A percentile compares a stretch with the other conserved stretches of the same genome.
Conservation (phyloP, 2,329 filamentous ascomycete genomes). For the Coniochaeta sp. region DNA sequence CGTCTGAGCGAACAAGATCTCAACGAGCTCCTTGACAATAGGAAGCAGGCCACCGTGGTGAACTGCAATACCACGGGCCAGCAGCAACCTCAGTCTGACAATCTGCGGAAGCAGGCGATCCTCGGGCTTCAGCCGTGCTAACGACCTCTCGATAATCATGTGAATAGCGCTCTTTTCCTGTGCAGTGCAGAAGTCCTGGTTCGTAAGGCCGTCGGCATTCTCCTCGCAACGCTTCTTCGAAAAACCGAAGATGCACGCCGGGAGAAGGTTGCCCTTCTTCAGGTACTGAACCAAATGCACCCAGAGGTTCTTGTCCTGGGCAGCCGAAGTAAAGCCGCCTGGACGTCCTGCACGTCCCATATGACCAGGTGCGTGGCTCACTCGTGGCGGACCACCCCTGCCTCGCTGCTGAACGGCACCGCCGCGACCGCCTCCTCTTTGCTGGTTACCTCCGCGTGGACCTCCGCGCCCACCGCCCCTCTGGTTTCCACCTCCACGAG, state of each 20-base stretch:
- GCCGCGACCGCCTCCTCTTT: constrained; percentile 39
- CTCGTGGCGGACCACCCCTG: constrained; percentile 50
- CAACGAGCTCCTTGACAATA: constrained; percentile 96
- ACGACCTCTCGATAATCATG: constrained; percentile 94
- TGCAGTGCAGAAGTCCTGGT: constrained; percentile 90
- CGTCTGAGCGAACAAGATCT: constrained; percentile 91
- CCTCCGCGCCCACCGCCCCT: constrained; percentile 42
- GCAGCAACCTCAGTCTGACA: constrained; percentile 73
- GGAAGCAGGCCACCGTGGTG: constrained; percentile 92
- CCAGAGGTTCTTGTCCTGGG: constrained; percentile 95
- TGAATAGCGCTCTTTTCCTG: constrained; percentile 94
- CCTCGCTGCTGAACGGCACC: constrained; percentile 49
- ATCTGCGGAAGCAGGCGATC: constrained; percentile 91
- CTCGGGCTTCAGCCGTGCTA: constrained; percentile 84
- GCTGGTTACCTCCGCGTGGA: constrained; percentile 39
- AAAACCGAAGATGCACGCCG: constrained; percentile 96
- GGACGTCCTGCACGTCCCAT: constrained; percentile 84
- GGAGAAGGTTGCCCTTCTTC: constrained; percentile 78
- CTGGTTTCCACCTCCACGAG: constrained; percentile 41
- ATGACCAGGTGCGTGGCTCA: constrained; percentile 65
- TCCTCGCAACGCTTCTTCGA: constrained; percentile 97
- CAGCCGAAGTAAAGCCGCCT: constrained; percentile 79
- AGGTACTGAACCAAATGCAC: constrained; percentile 90
- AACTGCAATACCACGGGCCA: constrained; percentile 85
- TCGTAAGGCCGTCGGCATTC: constrained; percentile 90